phyloP scores from a whole-genome alignment of 768 basidiomycete genomes.

The Pleurotus citrinopileatus region DNA sequence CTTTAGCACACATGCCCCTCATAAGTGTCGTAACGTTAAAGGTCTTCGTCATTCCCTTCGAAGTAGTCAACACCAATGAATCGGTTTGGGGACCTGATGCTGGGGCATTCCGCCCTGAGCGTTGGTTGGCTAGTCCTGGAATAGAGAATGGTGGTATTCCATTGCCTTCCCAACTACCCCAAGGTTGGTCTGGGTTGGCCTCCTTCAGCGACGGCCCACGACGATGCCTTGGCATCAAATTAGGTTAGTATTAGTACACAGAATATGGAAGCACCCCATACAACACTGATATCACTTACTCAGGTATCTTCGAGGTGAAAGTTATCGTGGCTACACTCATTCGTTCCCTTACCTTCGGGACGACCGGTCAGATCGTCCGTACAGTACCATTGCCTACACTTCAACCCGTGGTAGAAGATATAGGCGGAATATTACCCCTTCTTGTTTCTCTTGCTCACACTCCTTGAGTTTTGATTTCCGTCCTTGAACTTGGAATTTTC shows the following conservation, averaged over 20 bases:
- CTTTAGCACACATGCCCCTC: neutral
- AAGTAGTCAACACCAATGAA: slow-evolving; percentile 28
- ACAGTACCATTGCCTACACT: slow-evolving; percentile 30
- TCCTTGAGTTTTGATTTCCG: neutral
- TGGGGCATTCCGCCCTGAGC: slow-evolving; percentile 33
- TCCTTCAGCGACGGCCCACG: slow-evolving; percentile 42
- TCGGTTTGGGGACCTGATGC: slow-evolving; percentile 34
- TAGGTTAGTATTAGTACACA: slow-evolving; percentile 24
- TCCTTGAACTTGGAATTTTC: too few species aligned
- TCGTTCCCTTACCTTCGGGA: slow-evolving; percentile 31
- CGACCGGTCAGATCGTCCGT: slow-evolving; percentile 27
- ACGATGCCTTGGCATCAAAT: slow-evolving; percentile 37
- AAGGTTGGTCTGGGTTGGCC: slow-evolving; percentile 33
- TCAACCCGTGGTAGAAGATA: slow-evolving; percentile 30
- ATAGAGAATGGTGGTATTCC: slow-evolving; percentile 26
- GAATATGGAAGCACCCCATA: too few species aligned
- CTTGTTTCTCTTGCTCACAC: slow-evolving; percentile 5
- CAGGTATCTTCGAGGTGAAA: slow-evolving; percentile 38
- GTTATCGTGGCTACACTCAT: slow-evolving; percentile 34
- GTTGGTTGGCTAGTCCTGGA: slow-evolving; percentile 24
- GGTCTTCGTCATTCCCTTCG: slow-evolving; percentile 33
- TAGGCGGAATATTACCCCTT: slow-evolving; percentile 14
- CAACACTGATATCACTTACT: neutral
- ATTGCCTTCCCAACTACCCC: slow-evolving; percentile 23
- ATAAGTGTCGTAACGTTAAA: slow-evolving; percentile 8